A percentile compares a stretch with the other conserved stretches of the same genome.
phyloP scores from a whole-genome alignment of 495 filamentous ascomycete species.

The Parathielavia hyrcaniae region DNA sequence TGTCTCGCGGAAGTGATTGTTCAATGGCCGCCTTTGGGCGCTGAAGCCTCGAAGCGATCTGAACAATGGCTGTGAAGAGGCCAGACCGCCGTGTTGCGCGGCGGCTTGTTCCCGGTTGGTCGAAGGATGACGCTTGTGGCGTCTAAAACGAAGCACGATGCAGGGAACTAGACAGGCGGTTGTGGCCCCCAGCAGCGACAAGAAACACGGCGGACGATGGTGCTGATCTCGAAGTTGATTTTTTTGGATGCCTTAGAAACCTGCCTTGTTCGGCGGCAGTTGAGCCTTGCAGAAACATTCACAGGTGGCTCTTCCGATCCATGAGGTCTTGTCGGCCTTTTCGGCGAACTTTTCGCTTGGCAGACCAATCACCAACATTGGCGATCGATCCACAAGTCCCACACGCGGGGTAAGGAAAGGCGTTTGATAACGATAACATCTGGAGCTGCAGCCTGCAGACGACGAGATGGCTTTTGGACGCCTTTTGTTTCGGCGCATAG shows the following conservation, averaged over 20 bases:
- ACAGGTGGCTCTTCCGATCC: constrained; percentile 11
- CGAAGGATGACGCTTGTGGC: background rate
- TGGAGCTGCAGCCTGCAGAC: too few relatives aligned
- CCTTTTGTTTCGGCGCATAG: background rate
- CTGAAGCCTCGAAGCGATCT: constrained; percentile 14
- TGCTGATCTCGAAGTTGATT: background rate
- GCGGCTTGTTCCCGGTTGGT: constrained; percentile 15
- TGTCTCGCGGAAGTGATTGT: constrained; percentile 12
- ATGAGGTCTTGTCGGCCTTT: constrained; percentile 16
- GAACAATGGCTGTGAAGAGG: constrained; percentile 11
- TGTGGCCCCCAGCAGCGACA: background rate
- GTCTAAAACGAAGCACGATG: background rate
- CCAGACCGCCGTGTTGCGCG: constrained; percentile 11
- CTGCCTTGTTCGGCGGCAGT: constrained; percentile 2
- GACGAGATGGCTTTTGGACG: background rate
- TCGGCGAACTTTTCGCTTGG: constrained; percentile 23
- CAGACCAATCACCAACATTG: constrained; percentile 20
- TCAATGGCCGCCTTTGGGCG: constrained; percentile 5
- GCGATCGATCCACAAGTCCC: constrained; percentile 11
- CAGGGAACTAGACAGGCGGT: background rate
- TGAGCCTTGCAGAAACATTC: constrained; percentile 1
- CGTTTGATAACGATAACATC: background rate
- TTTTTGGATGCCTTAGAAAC: background rate
- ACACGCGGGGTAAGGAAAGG: constrained; percentile 15
- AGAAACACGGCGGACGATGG: background rate